phyloP scores from a whole-genome alignment of 495 filamentous ascomycete species.

The Patellaria atrata region DNA sequence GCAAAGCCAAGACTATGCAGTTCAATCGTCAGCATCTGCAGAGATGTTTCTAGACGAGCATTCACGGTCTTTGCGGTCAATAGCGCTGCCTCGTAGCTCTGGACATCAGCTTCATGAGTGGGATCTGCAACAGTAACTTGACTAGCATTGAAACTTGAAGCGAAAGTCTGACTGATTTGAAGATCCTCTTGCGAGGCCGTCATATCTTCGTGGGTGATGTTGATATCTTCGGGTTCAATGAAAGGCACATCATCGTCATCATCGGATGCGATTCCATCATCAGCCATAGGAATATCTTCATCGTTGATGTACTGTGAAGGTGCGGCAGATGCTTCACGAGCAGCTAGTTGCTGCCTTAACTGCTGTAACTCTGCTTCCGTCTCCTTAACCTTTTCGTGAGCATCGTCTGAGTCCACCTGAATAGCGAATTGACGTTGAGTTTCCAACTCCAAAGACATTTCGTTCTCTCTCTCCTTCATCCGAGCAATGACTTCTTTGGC shows the following conservation, averaged over 20 bases:
- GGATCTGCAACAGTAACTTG: conserved; percentile 16
- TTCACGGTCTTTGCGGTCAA: conserved; percentile 12
- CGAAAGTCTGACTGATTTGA: conserved; percentile 3
- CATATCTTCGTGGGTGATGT: conserved; percentile 13
- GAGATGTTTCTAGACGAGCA: conserved; percentile 10
- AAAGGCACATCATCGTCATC: conserved; percentile 15
- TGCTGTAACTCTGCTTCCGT: conserved; percentile 17
- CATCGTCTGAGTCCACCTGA: conserved; percentile 16
- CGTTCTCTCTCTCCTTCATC: conserved; percentile 19
- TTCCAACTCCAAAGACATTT: conserved; percentile 18
- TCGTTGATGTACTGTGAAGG: conserved; percentile 4
- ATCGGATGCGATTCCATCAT: conserved; percentile 7
- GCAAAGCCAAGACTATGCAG: conserved; percentile 23
- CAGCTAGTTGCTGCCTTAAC: conserved; percentile 12
- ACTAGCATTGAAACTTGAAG: not conserved
- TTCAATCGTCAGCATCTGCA: conserved; percentile 22
- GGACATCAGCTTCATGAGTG: conserved; percentile 18
- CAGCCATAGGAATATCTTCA: conserved; percentile 3
- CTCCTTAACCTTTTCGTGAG: conserved; percentile 11
- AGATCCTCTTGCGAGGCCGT: conserved; percentile 2
- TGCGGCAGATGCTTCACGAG: conserved; percentile 4
- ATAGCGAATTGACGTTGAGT: conserved; percentile 20
- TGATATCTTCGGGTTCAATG: conserved; percentile 18
- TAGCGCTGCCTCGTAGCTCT: conserved; percentile 20
- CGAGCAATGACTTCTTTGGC: conserved; percentile 17